Evolutionary conservation across 1,284 basidiomycete species (phyloP).

Genomic region (Farysia itapuensis): DNA sequence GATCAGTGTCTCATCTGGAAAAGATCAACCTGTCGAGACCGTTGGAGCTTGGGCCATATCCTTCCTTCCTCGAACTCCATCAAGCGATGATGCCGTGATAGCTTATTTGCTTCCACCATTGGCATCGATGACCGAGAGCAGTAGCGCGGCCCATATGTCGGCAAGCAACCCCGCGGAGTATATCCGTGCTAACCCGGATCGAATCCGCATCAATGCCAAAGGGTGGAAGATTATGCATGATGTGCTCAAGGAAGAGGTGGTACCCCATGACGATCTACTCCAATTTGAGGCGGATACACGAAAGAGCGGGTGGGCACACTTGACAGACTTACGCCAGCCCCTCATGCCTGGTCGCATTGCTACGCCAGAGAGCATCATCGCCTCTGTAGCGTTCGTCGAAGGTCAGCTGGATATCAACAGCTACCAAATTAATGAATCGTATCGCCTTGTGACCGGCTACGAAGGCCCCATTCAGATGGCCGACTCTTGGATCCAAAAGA

Average conservation of each 20-base stretch:
- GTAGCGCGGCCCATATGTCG: not conserved
- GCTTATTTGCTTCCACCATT: constrained; percentile 26
- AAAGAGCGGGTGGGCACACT: constrained; percentile 52
- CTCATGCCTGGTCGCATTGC: constrained; percentile 55
- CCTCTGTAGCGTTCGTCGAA: constrained; percentile 50
- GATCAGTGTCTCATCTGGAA: constrained; percentile 16
- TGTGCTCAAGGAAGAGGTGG: constrained; percentile 40
- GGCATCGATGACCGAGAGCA: not conserved
- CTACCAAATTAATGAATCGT: constrained; percentile 52
- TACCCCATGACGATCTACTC: constrained; percentile 45
- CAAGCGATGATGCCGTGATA: constrained; percentile 16
- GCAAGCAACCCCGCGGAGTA: constrained; percentile 21
- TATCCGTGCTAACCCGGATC: constrained; percentile 39
- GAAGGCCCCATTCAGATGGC: constrained; percentile 51
- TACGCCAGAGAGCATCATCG: constrained; percentile 54
- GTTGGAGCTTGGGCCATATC: constrained; percentile 40
- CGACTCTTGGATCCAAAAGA: constrained; percentile 27
- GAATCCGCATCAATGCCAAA: constrained; percentile 34
- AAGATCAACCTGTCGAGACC: constrained; percentile 2
- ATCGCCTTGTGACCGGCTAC: constrained; percentile 47
- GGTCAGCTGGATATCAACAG: constrained; percentile 35
- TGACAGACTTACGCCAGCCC: constrained; percentile 45
- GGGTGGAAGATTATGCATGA: constrained; percentile 50
- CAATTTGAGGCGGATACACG: constrained; percentile 48
- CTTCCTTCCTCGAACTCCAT: constrained; percentile 16